Evolutionary conservation across 306 rosid genomes (phyloP).

Genomic region (Cicer cuneatum): DNA sequence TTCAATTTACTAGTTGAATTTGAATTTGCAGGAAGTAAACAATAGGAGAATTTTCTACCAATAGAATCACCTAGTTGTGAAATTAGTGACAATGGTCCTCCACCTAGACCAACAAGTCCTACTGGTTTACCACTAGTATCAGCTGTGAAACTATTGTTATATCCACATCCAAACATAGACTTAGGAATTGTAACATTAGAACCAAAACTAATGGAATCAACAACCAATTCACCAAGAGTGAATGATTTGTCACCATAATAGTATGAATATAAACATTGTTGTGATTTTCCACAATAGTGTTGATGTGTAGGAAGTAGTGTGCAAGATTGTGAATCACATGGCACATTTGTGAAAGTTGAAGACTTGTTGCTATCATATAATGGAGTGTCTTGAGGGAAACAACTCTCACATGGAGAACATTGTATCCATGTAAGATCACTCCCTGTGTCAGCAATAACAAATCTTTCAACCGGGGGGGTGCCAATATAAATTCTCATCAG

Average conservation of each 20-base stretch:
- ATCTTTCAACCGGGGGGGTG: constrained; percentile 32
- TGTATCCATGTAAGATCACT: constrained; percentile 47
- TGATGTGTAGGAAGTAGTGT: fast-evolving
- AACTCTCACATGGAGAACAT: constrained; percentile 32
- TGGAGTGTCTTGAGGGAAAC: constrained; percentile 24
- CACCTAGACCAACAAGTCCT: constrained; percentile 46
- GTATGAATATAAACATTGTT: not conserved
- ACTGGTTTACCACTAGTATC: fast-evolving
- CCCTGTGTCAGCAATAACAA: constrained; percentile 39
- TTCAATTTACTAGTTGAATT: constrained; percentile 28
- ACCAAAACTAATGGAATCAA: constrained; percentile 20
- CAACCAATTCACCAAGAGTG: not conserved
- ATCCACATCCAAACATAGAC: constrained; percentile 39
- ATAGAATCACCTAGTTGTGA: constrained; percentile 39
- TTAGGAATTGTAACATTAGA: not conserved
- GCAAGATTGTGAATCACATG: constrained; percentile 34
- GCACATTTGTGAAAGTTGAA: not conserved
- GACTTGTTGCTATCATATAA: not conserved
- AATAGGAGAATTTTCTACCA: constrained; percentile 42
- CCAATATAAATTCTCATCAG: constrained; percentile 40
- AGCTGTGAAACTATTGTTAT: fast-evolving
- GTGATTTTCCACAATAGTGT: not conserved
- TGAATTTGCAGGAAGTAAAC: not conserved
- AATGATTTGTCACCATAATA: constrained; percentile 6
- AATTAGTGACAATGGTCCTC: constrained; percentile 41